Conservation (phyloP, 2,329 filamentous ascomycete genomes). For the Berkeleyomyces rouxiae region DNA sequence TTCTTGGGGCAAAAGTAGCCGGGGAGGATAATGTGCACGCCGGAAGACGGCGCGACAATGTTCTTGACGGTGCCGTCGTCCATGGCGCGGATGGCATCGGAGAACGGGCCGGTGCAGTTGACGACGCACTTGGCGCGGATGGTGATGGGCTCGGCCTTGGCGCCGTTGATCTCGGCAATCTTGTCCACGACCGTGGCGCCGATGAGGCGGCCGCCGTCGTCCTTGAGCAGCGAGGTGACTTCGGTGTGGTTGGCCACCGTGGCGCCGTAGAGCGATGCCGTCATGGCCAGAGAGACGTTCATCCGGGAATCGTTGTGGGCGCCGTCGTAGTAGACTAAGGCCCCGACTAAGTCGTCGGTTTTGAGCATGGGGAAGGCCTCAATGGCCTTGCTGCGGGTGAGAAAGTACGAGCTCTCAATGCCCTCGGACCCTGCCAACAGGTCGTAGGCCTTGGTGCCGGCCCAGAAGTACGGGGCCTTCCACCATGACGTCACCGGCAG, state of each 20-base stretch:
- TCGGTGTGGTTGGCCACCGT: conserved; percentile 74
- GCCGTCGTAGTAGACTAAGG: conserved; percentile 81
- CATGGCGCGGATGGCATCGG: conserved; percentile 70
- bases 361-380: conserved; percentile 83
- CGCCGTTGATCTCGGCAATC: conserved; percentile 47
- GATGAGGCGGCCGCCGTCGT: conserved; percentile 53
- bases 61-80: conserved; percentile 56
- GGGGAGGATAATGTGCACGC: conserved; percentile 72
- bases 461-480: conserved; percentile 64
- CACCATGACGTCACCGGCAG: conserved; percentile 59
- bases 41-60: conserved; percentile 72
- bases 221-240: conserved; percentile 60
- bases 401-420: conserved; percentile 76
- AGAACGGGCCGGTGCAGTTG: conserved; percentile 81
- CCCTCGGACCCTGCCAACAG: conserved; percentile 72
- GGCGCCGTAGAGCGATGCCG: conserved; percentile 69
- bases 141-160: conserved; percentile 40
- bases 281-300: conserved; percentile 81
- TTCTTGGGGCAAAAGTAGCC: conserved; percentile 73
- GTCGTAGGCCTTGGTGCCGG: conserved; percentile 68
- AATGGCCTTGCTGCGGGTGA: conserved; percentile 71
- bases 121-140: conserved; percentile 68
- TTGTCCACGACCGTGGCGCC: conserved; percentile 60
- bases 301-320: conserved; percentile 86
- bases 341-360: conserved; percentile 60